phyloP scores from a whole-genome alignment of 768 basidiomycete genomes.

The Cyclocybe aegerita region DNA sequence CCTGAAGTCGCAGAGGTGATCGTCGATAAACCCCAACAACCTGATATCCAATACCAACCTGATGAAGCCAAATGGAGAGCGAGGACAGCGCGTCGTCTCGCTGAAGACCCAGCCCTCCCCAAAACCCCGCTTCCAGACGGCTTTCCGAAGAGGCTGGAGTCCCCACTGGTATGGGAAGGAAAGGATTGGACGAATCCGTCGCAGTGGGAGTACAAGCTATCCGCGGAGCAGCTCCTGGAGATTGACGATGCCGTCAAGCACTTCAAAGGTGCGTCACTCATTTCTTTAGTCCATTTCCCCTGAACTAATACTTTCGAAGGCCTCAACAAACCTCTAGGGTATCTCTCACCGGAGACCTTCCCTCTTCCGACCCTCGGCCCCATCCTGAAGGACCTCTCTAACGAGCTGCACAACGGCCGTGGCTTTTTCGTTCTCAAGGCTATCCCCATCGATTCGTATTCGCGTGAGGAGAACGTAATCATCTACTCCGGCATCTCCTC shows the following conservation, averaged over 20 bases:
- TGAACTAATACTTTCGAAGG: slow-evolving; percentile 11
- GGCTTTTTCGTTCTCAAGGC: slow-evolving; percentile 49
- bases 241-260: slow-evolving; percentile 33
- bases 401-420: slow-evolving; percentile 42
- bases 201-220: slow-evolving; percentile 39
- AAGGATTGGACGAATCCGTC: slow-evolving; percentile 39
- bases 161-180: slow-evolving; percentile 43
- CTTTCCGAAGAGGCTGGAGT: slow-evolving; percentile 33
- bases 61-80: slow-evolving; percentile 37
- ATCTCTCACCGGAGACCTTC: slow-evolving; percentile 35
- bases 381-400: slow-evolving; percentile 32
- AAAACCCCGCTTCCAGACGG: slow-evolving; percentile 29
- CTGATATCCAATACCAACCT: slow-evolving; percentile 39
- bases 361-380: slow-evolving; percentile 42
- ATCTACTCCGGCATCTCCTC: slow-evolving; percentile 39
- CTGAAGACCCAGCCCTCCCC: slow-evolving; percentile 30
- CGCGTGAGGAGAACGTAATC: slow-evolving; percentile 36
- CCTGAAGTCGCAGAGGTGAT: too few species aligned
- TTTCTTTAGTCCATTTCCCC: neutral
- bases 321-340: slow-evolving; percentile 25
- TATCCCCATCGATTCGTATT: slow-evolving; percentile 44
- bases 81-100: slow-evolving; percentile 33
- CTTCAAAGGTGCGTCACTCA: slow-evolving; percentile 24
- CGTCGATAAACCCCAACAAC: slow-evolving; percentile 16
- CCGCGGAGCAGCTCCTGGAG: slow-evolving; percentile 29